Evolutionary conservation across 2,329 filamentous ascomycete genomes (phyloP).

Genomic region (Fusarium tricinctum): DNA sequence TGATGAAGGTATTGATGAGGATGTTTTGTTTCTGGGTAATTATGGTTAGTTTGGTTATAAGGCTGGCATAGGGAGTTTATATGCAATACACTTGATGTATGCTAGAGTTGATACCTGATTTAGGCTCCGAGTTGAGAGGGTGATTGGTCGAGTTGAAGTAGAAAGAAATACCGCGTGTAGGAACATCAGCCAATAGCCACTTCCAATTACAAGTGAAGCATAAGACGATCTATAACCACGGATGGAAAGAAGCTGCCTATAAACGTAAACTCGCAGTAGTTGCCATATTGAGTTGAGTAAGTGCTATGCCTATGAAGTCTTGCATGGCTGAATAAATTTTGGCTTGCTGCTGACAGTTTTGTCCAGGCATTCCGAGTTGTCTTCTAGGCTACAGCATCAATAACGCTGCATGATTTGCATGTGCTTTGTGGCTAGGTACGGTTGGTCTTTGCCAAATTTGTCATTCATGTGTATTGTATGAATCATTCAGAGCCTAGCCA

Average conservation of each 20-base stretch:
- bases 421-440: neutral
- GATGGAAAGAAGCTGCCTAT: no score
- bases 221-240: neutral
- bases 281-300: neutral
- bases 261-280: neutral
- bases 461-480: conserved; percentile 7
- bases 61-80: neutral
- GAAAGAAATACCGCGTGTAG: conserved; percentile 18
- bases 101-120: conserved; percentile 27
- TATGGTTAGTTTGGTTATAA: neutral
- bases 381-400: neutral
- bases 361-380: no score
- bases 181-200: neutral
- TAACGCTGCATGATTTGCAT: neutral
- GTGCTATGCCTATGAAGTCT: no score
- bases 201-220: neutral
- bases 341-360: neutral
- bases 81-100: conserved; percentile 11
- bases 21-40: neutral
- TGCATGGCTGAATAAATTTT: neutral
- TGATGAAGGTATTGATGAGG: neutral
- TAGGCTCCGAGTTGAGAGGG: conserved; percentile 33
- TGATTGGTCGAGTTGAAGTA: conserved; percentile 23
- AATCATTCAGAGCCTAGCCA: neutral
- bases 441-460: neutral